phyloP scores from a whole-genome alignment of 1,139 yeast genomes.

The Debaryomyces fabryi region DNA sequence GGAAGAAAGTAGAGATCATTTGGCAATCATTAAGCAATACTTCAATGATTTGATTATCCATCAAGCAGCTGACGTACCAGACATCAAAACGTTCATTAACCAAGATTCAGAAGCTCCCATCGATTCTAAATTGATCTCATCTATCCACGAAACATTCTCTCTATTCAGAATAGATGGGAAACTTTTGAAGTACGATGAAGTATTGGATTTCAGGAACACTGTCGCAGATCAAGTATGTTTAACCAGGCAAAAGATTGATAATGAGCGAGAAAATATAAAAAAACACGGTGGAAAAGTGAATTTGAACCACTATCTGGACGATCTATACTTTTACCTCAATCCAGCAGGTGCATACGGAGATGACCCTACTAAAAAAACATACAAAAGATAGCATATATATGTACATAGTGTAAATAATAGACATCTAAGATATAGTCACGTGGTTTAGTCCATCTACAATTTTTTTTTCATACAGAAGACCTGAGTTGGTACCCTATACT shows the following conservation, averaged over 20 bases:
- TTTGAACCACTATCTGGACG: conserved; percentile 7
- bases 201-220: conserved; percentile 13
- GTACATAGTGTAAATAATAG: conserved; percentile 8
- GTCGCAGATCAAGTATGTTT: conserved; percentile 5
- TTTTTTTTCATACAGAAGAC: neutral
- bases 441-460: conserved; percentile 1
- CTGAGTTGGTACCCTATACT: neutral
- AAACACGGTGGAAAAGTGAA: conserved; percentile 4
- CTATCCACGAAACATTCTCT: conserved; percentile 21
- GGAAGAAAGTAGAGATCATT: conserved; percentile 12
- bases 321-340: conserved; percentile 7
- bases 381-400: conserved; percentile 1
- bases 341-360: conserved; percentile 6
- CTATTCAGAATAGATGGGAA: conserved; percentile 31
- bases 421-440: neutral
- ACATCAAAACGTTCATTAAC: neutral
- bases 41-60: conserved; percentile 6
- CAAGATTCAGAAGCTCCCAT: conserved; percentile 9
- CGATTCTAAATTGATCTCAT: conserved; percentile 16
- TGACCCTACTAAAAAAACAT: conserved; percentile 6
- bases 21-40: conserved; percentile 12
- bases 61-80: neutral
- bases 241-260: conserved; percentile 3
- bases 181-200: conserved; percentile 22
- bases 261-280: conserved; percentile 4